Base-by-base conservation (phyloP, 75 land plant genomes). In the Chamaecyparis obtusa region DNA sequence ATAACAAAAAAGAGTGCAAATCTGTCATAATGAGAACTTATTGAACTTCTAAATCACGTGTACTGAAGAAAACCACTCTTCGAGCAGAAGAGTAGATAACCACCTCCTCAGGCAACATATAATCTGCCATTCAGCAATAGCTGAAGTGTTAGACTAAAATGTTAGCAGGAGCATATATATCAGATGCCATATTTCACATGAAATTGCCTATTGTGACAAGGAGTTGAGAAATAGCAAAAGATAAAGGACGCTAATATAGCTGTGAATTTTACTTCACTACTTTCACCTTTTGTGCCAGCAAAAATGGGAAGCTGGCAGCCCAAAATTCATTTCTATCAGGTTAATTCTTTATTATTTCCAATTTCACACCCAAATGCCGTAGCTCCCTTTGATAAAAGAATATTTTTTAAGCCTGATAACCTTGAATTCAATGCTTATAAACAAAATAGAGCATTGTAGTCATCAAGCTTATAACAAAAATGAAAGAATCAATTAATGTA, bases 401-500 rank as follows among this genome's bases (percentile, higher is more conserved):
- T 44, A 7, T 44, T 8, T 44, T 44, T 81, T 44, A 49, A 46
- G 51, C 83, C 83, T 81, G 83, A 81, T 43, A 30, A n/a, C 49
- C 83, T 44, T 11, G 46, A 81, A 81, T 81, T 81, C 46, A 81
- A 81, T 81, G 83, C 32, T 10, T 39, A 78, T n/a, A 81, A 81
- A 43, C 49, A 81, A 81, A 27, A 46, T 81, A 81, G 49, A 27
- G 33, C 49, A 81, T 81, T 46, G 49, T 48, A 81, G 32, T 46
- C 83, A 46, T 46, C 48, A 46, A 49, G 83, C 51, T 81, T 81
- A 43, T 44, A 39, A 81, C 83, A 81, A 44, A 81, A 81, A 81
- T 81, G 32, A 81, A 81, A 46, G 83, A 81, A 81, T 81, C 49
- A 13, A 46, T 43, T 81, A 81, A 81, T 81, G 27, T 81, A 46